Percentiles rank a stretch among this genome's conserved stretches.
These are phyloP conservation scores for Pyrenophora teres DNA, from an alignment of 2,329 filamentous ascomycete genomes.

Conservation along the genomic window DNA sequence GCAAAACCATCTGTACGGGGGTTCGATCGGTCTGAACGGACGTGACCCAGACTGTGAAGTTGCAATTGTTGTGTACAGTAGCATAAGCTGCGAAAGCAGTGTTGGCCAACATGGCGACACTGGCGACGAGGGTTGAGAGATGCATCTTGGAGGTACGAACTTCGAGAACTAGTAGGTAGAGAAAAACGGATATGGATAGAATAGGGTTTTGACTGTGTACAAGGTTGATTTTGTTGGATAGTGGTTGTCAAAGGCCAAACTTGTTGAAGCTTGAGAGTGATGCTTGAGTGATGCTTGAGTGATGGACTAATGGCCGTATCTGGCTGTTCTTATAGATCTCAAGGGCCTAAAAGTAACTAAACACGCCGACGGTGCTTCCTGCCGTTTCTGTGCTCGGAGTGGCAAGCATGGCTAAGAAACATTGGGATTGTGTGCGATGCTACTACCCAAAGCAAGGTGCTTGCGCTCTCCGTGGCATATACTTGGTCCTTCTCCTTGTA, in stretches of 20 bases:
- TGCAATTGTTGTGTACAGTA: conserved; percentile 34
- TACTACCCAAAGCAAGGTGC: conserved; percentile 19
- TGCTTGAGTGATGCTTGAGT: not conserved
- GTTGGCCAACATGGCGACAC: conserved; percentile 18
- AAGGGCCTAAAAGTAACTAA: not conserved
- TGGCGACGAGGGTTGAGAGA: conserved; percentile 18
- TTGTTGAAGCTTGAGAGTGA: conserved; percentile 2
- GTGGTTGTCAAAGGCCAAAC: not conserved
- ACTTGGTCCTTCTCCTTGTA: conserved; percentile 1
- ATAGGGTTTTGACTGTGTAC: not conserved
- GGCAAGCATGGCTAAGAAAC: not conserved
- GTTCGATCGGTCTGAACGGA: conserved; percentile 17
- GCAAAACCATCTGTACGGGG: conserved; percentile 4
- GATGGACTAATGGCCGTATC: not conserved
- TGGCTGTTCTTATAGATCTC: conserved; percentile 15
- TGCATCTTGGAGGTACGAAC: conserved; percentile 19
- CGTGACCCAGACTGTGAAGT: conserved; percentile 28
- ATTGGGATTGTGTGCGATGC: conserved; percentile 19
- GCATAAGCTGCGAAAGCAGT: conserved; percentile 19
- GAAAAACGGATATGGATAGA: not conserved
- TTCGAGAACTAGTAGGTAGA: not conserved
- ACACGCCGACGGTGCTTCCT: not conserved
- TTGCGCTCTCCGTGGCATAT: conserved; percentile 2
- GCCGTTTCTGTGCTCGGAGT: not conserved
- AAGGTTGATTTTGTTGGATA: not conserved